These are phyloP conservation scores for Saccharomycopsis sp. DNA, from an alignment of 805 yeast genomes.

Conservation along the genomic window DNA sequence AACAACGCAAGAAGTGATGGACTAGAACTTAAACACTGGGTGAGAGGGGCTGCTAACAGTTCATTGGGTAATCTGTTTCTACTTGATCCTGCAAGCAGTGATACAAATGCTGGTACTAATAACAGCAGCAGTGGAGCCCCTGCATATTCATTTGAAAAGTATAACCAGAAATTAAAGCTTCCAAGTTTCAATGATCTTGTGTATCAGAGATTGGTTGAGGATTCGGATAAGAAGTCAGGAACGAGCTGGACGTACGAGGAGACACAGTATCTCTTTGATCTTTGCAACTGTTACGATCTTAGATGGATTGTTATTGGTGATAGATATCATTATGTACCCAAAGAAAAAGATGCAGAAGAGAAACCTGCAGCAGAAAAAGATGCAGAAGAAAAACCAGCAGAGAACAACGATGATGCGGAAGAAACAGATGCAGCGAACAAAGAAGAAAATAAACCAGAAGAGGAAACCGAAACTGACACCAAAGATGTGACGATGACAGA, in stretches of 20 bases:
- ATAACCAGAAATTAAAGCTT: slow-evolving; percentile 58
- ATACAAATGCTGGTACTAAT: slow-evolving; percentile 22
- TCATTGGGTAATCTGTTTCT: slow-evolving; percentile 25
- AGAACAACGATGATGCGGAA: slow-evolving; percentile 8
- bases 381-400: background rate
- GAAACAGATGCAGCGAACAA: slow-evolving; percentile 4
- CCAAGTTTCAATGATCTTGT: slow-evolving; percentile 64
- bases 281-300: slow-evolving; percentile 47
- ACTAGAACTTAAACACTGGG: slow-evolving; percentile 74
- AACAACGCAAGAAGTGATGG: slow-evolving; percentile 47
- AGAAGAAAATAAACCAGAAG: background rate
- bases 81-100: slow-evolving; percentile 2
- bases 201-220: slow-evolving; percentile 46
- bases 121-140: slow-evolving; percentile 23
- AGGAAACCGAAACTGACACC: background rate
- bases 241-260: slow-evolving; percentile 68
- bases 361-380: slow-evolving; percentile 5
- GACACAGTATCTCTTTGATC: slow-evolving; percentile 68
- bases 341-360: slow-evolving; percentile 9
- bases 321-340: slow-evolving; percentile 34
- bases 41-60: slow-evolving; percentile 43
- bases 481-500: background rate
- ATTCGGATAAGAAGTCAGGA: slow-evolving; percentile 24
- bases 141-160: slow-evolving; percentile 65
- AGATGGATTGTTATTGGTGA: slow-evolving; percentile 65